Evolutionary conservation across 1,284 basidiomycete genomes (phyloP).

Genomic region (Melampsora americana): DNA sequence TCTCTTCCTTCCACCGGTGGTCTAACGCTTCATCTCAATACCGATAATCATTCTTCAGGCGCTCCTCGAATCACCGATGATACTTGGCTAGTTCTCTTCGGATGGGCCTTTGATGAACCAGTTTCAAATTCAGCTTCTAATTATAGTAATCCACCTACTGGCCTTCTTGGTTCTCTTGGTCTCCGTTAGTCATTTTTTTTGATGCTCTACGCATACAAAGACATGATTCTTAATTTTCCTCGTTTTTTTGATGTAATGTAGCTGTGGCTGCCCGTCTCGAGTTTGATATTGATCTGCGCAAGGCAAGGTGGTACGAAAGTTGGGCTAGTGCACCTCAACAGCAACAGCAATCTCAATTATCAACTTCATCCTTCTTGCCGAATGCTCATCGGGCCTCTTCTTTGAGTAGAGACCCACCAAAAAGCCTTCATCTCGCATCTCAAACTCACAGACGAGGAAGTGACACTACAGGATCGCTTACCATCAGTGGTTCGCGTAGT

Average conservation of each 20-base stretch:
- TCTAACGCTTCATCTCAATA: slow-evolving; percentile 65
- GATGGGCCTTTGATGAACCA: slow-evolving; percentile 58
- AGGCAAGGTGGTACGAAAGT: slow-evolving; percentile 68
- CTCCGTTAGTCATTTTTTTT: not conserved
- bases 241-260: not conserved
- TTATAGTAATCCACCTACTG: slow-evolving; percentile 50
- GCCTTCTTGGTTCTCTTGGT: not conserved
- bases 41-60: slow-evolving; percentile 57
- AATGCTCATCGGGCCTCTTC: not conserved
- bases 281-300: slow-evolving; percentile 69
- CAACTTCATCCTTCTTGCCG: slow-evolving; percentile 2
- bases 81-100: slow-evolving; percentile 63
- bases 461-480: too few relatives aligned
- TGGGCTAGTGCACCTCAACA: slow-evolving; percentile 57
- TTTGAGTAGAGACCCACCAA: too few relatives aligned
- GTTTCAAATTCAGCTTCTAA: slow-evolving; percentile 58
- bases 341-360: slow-evolving; percentile 6
- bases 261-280: slow-evolving; percentile 68
- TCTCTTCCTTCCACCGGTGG: slow-evolving; percentile 71
- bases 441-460: too few relatives aligned
- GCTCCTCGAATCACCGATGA: slow-evolving; percentile 72
- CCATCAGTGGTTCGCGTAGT: too few relatives aligned
- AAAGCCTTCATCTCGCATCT: too few relatives aligned
- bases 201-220: not conserved
- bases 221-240: not conserved